phyloP scores from a whole-genome alignment of 176 grass and related monocot genomes.

The Panicum miliaceum region DNA sequence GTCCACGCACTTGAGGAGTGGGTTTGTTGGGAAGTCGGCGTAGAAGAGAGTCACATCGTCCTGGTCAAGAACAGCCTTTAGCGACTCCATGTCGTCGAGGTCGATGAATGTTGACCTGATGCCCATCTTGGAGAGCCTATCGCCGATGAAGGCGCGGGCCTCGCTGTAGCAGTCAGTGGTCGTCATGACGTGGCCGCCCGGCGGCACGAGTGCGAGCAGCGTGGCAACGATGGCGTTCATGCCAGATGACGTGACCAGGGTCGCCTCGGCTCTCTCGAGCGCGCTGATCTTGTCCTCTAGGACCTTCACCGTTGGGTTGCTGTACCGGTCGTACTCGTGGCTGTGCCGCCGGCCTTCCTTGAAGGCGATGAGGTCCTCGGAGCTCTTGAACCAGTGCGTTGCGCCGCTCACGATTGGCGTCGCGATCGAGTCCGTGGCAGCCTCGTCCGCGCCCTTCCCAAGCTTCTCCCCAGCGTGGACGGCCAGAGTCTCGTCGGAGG shows the following conservation, averaged over 20 bases:
- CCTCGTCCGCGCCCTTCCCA: not conserved
- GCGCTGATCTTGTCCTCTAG: conserved; percentile 86
- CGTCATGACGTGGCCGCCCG: conserved; percentile 68
- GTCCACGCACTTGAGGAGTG: conserved; percentile 59
- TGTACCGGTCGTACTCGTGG: conserved; percentile 77
- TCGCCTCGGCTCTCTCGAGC: conserved; percentile 75
- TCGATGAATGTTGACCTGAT: conserved; percentile 70
- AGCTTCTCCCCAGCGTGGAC: conserved; percentile 91
- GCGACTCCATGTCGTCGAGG: conserved; percentile 53
- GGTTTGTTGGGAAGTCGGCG: conserved; percentile 63
- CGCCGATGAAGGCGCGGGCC: conserved; percentile 69
- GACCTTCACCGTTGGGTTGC: conserved; percentile 75
- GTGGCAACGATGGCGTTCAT: conserved; percentile 87
- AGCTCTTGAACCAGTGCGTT: conserved; percentile 80
- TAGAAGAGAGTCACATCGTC: conserved; percentile 65
- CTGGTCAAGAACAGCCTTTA: conserved; percentile 57
- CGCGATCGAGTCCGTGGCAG: conserved; percentile 62
- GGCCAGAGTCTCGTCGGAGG: conserved; percentile 72
- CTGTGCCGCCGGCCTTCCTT: conserved; percentile 79
- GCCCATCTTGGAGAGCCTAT: conserved; percentile 72
- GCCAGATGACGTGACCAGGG: conserved; percentile 74
- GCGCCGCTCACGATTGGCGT: conserved; percentile 77
- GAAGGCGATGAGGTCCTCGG: conserved; percentile 72
- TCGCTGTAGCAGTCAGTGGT: conserved; percentile 87
- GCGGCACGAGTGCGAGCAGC: conserved; percentile 61